Conservation (phyloP, 257 asterid species). For the Solanum ossicruentum region DNA sequence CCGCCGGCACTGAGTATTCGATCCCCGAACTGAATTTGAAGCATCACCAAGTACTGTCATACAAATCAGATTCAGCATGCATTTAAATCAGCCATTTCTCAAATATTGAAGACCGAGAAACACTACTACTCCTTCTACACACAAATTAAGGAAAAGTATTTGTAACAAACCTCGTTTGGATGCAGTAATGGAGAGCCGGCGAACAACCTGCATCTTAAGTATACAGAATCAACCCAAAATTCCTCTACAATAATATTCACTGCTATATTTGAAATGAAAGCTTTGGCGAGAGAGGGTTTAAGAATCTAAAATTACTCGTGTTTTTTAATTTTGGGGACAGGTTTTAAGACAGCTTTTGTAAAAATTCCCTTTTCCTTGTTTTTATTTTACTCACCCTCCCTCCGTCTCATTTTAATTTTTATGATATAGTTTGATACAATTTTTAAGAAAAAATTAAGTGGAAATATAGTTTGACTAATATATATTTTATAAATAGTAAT, state of each 20-base stretch:
- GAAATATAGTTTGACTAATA: too few relatives aligned
- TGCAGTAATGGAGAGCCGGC: background rate
- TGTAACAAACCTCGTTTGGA: background rate
- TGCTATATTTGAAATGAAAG: background rate
- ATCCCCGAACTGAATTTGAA: slow-evolving; percentile 11
- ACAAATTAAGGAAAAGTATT: background rate
- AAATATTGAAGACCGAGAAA: background rate
- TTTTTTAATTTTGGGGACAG: background rate
- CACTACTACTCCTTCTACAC: background rate
- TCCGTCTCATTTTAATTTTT: too few relatives aligned
- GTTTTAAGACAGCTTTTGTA: background rate
- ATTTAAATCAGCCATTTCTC: background rate
- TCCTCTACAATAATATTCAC: background rate
- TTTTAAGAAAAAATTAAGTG: too few relatives aligned
- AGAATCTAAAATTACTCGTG: background rate
- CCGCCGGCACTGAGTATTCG: slow-evolving; percentile 12
- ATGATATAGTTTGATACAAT: too few relatives aligned
- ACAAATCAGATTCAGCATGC: background rate
- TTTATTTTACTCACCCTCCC: background rate
- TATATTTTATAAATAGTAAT: too few relatives aligned
- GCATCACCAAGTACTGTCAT: slow-evolving; percentile 18
- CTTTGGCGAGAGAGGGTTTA: background rate
- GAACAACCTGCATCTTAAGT: background rate
- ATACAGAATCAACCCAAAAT: background rate
- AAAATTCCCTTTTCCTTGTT: background rate